Percentiles rank a stretch among this genome's conserved stretches.
Conservation (phyloP, 2,329 filamentous ascomycete species). For the Chrysoporthe puriensis region DNA sequence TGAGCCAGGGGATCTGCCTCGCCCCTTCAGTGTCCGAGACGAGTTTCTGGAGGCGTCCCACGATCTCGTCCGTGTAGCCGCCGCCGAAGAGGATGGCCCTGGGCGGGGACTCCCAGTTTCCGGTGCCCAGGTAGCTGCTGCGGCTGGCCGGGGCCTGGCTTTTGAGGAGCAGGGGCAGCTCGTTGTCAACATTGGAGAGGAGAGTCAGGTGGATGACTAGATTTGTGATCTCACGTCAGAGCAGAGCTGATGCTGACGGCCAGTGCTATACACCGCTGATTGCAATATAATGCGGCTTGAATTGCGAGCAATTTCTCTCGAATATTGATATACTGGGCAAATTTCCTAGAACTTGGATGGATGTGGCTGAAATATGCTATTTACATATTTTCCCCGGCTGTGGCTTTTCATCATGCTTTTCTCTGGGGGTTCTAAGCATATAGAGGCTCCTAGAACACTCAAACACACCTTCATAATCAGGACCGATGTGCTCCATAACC, state of each 20-base stretch:
- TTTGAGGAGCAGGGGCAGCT: neutral
- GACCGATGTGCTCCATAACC: neutral
- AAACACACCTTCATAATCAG: slow-evolving; percentile 4
- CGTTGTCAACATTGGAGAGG: neutral
- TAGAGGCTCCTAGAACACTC: neutral
- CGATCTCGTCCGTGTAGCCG: slow-evolving; percentile 9
- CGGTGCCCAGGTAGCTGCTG: slow-evolving; percentile 4
- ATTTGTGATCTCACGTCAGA: neutral
- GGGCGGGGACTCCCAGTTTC: slow-evolving; percentile 3
- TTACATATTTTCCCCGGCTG: neutral
- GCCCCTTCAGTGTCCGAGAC: neutral
- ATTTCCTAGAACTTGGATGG: too few relatives aligned
- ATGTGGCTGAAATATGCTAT: neutral
- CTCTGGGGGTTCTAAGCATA: neutral
- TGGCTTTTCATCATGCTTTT: neutral
- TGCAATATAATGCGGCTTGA: too few relatives aligned
- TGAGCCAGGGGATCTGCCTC: neutral
- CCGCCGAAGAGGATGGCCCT: slow-evolving; percentile 4
- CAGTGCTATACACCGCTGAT: too few relatives aligned
- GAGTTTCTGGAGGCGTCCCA: neutral
- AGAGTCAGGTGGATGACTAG: slow-evolving; percentile 3
- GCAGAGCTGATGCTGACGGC: neutral
- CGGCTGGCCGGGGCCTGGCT: neutral
- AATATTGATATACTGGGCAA: too few relatives aligned
- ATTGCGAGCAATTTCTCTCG: too few relatives aligned